phyloP scores from a whole-genome alignment of 176 grass and related monocot species.

The Carex cristatella region DNA sequence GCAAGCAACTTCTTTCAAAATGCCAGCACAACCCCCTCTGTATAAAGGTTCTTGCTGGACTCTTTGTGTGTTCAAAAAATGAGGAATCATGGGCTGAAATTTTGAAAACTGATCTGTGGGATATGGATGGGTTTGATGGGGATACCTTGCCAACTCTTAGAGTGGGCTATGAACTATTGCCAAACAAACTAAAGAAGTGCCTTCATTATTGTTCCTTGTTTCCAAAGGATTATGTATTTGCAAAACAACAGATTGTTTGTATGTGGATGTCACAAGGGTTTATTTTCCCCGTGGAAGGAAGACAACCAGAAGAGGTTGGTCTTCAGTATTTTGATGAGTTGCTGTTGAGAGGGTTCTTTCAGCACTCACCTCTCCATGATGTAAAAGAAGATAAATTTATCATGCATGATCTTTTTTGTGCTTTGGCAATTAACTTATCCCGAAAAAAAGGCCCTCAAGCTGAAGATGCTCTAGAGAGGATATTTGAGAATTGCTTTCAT shows the following conservation, averaged over 20 bases:
- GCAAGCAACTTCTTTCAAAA: neutral
- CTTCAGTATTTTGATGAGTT: conserved; percentile 30
- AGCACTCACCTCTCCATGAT: conserved; percentile 1
- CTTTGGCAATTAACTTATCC: conserved; percentile 20
- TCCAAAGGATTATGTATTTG: conserved; percentile 28
- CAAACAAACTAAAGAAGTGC: conserved; percentile 21
- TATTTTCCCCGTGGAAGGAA: neutral
- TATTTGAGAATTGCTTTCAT: no score
- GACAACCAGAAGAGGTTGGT: conserved; percentile 10
- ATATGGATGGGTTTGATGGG: neutral
- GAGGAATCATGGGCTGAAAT: neutral
- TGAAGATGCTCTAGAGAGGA: neutral
- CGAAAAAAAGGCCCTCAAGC: neutral
- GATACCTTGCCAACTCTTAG: neutral
- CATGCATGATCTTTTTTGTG: conserved; percentile 28
- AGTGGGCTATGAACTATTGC: conserved; percentile 11
- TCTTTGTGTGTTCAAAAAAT: neutral
- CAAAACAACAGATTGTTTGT: conserved; percentile 2
- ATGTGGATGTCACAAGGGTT: conserved; percentile 40
- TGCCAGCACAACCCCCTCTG: neutral
- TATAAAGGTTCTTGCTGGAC: neutral
- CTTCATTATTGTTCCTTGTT: conserved; percentile 32
- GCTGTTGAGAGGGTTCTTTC: conserved; percentile 30
- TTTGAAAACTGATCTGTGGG: neutral
- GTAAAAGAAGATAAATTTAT: conserved; percentile 20